Evolutionary conservation across 768 basidiomycete genomes (phyloP).

Genomic region (button mushroom (Agaricus bisporus)): DNA sequence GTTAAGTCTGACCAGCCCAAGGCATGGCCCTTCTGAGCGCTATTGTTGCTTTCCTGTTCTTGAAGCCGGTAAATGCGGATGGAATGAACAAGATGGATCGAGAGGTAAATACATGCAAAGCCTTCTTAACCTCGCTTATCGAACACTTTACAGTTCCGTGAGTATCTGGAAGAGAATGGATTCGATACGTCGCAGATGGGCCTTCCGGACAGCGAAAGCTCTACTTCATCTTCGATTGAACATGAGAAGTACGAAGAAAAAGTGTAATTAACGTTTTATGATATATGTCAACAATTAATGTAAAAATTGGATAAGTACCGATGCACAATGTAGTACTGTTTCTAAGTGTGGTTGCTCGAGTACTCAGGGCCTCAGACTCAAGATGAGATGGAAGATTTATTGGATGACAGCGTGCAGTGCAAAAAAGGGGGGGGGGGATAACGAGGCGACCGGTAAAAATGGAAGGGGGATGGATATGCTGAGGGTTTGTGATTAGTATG

Average conservation of each 20-base stretch:
- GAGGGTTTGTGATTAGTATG: no score
- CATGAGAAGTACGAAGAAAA: conserved; percentile 14
- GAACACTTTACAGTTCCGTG: conserved; percentile 55
- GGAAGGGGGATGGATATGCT: no score
- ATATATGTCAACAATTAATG: no score
- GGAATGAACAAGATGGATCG: conserved; percentile 77
- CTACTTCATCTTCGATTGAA: conserved; percentile 19
- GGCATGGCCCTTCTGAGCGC: conserved; percentile 75
- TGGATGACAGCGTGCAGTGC: no score
- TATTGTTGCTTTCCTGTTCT: conserved; percentile 61
- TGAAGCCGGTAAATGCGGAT: conserved; percentile 68
- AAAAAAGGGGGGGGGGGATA: no score
- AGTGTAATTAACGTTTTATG: neutral
- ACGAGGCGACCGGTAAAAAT: no score
- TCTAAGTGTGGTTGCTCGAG: no score
- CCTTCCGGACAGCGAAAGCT: conserved; percentile 23
- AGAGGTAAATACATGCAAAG: conserved; percentile 32
- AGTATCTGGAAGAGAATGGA: conserved; percentile 72
- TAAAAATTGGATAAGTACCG: no score
- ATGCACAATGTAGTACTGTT: no score
- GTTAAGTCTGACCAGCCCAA: conserved; percentile 20
- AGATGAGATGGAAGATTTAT: no score
- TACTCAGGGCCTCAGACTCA: no score
- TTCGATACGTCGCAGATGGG: conserved; percentile 79
- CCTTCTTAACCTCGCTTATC: neutral